Percentiles rank a stretch among this genome's conserved stretches.
These are phyloP conservation scores for Beauveria scarabaeidicola DNA, from an alignment of 2,329 filamentous ascomycete genomes.

Conservation along the genomic window DNA sequence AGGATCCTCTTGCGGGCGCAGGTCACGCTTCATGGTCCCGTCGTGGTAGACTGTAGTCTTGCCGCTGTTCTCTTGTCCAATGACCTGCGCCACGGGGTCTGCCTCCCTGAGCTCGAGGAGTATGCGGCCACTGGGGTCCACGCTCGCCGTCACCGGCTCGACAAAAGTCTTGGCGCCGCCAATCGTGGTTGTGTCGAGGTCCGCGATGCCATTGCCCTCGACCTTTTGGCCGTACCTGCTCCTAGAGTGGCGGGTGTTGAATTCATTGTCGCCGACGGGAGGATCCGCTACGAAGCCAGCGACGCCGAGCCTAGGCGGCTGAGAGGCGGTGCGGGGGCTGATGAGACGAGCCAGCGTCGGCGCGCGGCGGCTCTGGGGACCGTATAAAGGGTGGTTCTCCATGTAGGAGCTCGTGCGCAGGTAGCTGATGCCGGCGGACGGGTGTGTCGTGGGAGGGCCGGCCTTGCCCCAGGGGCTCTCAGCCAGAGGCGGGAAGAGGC, in stretches of 20 bases:
- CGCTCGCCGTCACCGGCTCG: slow-evolving; percentile 32
- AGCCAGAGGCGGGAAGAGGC: slow-evolving; percentile 19
- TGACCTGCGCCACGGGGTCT: slow-evolving; percentile 28
- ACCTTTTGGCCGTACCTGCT: slow-evolving; percentile 15
- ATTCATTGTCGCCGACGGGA: slow-evolving; percentile 33
- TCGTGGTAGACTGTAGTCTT: slow-evolving; percentile 25
- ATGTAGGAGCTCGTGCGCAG: slow-evolving; percentile 46
- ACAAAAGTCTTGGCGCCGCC: slow-evolving; percentile 50
- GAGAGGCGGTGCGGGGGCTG: slow-evolving; percentile 29
- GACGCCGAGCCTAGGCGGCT: slow-evolving; percentile 40
- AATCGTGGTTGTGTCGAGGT: slow-evolving; percentile 36
- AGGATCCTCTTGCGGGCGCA: neutral
- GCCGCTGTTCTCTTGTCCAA: slow-evolving; percentile 39
- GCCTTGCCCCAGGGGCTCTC: slow-evolving; percentile 39
- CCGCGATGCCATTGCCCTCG: slow-evolving; percentile 27
- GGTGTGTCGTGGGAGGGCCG: slow-evolving; percentile 53
- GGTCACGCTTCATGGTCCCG: slow-evolving; percentile 14
- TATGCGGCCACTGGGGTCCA: slow-evolving; percentile 44
- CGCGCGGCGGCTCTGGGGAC: slow-evolving; percentile 43
- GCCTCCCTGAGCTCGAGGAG: slow-evolving; percentile 35
- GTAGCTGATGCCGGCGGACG: slow-evolving; percentile 55
- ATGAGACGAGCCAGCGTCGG: slow-evolving; percentile 45
- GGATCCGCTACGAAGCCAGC: slow-evolving; percentile 44
- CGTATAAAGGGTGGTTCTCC: slow-evolving; percentile 54
- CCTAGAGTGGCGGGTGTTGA: slow-evolving; percentile 24